Evolutionary conservation across 2,329 filamentous ascomycete genomes (phyloP).

Genomic region (Periconia sp.): DNA sequence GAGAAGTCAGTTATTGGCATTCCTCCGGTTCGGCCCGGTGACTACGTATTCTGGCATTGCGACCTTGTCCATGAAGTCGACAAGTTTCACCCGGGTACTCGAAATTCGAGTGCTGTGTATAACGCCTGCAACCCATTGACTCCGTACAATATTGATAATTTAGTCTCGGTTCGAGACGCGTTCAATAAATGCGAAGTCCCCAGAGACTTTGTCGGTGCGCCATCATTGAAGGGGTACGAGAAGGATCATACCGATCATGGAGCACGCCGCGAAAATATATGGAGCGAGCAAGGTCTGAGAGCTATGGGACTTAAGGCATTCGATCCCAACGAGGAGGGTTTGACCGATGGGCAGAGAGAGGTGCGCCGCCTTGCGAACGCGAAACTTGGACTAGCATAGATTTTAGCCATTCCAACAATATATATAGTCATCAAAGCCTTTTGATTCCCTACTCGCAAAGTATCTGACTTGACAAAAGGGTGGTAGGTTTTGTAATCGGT

Average conservation of each 20-base stretch:
- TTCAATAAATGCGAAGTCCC: slow-evolving; percentile 17
- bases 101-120: slow-evolving; percentile 29
- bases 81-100: slow-evolving; percentile 20
- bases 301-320: slow-evolving; percentile 21
- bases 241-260: slow-evolving; percentile 19
- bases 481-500: too few relatives aligned
- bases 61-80: slow-evolving; percentile 31
- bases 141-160: slow-evolving; percentile 22
- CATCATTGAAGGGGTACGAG: background rate
- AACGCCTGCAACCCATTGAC: slow-evolving; percentile 23
- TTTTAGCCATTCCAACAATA: too few relatives aligned
- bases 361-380: slow-evolving; percentile 19
- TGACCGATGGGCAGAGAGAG: slow-evolving; percentile 19
- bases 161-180: slow-evolving; percentile 14
- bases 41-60: slow-evolving; percentile 34
- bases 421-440: too few relatives aligned
- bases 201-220: slow-evolving; percentile 12
- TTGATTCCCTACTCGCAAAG: too few relatives aligned
- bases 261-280: slow-evolving; percentile 16
- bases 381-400: slow-evolving; percentile 3
- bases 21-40: slow-evolving; percentile 23
- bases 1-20: slow-evolving; percentile 23
- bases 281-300: slow-evolving; percentile 16
- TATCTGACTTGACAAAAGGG: too few relatives aligned
- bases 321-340: slow-evolving; percentile 20